Evolutionary conservation across 2,329 filamentous ascomycete genomes (phyloP).

Genomic region (Aspergillus quadrilineatus): DNA sequence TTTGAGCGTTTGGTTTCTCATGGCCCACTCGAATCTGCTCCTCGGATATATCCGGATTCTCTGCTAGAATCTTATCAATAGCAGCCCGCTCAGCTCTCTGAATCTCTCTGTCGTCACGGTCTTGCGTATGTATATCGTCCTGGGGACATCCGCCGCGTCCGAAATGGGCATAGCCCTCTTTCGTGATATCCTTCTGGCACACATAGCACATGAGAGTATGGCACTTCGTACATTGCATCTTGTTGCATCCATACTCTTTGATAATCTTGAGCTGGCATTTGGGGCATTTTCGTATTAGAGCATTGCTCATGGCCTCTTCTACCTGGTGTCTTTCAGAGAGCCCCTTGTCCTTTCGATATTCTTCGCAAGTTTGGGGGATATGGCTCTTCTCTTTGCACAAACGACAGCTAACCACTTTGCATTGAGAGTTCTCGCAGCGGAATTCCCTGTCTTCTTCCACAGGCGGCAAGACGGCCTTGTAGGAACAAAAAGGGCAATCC

Average conservation of each 20-base stretch:
- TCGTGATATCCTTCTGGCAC: constrained; percentile 64
- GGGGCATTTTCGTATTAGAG: constrained; percentile 70
- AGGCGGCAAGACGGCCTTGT: constrained; percentile 69
- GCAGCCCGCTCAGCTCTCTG: constrained; percentile 29
- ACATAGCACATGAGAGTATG: constrained; percentile 54
- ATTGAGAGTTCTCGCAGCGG: constrained; percentile 65
- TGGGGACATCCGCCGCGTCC: constrained; percentile 47
- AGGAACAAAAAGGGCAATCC: constrained; percentile 79
- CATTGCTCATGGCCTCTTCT: constrained; percentile 81
- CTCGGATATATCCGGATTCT: constrained; percentile 24
- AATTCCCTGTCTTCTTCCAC: constrained; percentile 71
- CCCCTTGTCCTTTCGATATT: constrained; percentile 61
- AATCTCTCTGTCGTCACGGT: constrained; percentile 27
- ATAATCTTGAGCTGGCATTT: constrained; percentile 71
- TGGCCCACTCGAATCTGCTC: constrained; percentile 21
- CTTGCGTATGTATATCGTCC: constrained; percentile 13
- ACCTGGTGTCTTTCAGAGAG: constrained; percentile 63
- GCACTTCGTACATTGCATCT: constrained; percentile 71
- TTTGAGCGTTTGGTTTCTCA: neutral
- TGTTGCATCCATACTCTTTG: constrained; percentile 79
- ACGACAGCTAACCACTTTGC: constrained; percentile 64
- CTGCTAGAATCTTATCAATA: constrained; percentile 27
- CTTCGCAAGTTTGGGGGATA: constrained; percentile 69
- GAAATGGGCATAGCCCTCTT: constrained; percentile 68
- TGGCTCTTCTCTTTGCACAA: constrained; percentile 69